These are phyloP conservation scores for Fusarium illudens DNA, from an alignment of 2,329 filamentous ascomycete species.

Conservation along the genomic window DNA sequence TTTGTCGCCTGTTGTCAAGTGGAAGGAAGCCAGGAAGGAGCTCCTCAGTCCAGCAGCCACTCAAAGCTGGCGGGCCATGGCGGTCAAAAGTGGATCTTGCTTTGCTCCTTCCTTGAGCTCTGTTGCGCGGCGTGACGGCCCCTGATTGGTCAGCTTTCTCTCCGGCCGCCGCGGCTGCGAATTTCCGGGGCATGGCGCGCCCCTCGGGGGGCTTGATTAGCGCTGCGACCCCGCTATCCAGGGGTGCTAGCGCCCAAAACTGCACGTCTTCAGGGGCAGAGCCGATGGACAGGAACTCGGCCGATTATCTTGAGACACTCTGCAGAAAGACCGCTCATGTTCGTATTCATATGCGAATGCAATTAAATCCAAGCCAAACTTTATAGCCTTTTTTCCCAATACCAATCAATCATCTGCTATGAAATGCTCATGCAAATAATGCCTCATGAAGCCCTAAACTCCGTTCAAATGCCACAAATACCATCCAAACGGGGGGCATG, in stretches of 20 bases:
- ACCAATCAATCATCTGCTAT: slow-evolving; percentile 9
- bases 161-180: slow-evolving; percentile 20
- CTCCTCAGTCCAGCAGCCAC: slow-evolving; percentile 11
- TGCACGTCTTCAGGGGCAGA: slow-evolving; percentile 22
- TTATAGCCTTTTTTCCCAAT: slow-evolving; percentile 12
- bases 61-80: slow-evolving; percentile 21
- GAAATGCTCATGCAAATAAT: neutral
- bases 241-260: slow-evolving; percentile 27
- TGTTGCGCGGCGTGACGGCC: slow-evolving; percentile 7
- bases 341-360: slow-evolving; percentile 2
- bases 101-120: slow-evolving; percentile 1
- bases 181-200: slow-evolving; percentile 22
- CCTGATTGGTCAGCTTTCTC: slow-evolving; percentile 23
- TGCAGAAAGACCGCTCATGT: slow-evolving; percentile 10
- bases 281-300: neutral
- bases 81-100: neutral
- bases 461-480: slow-evolving; percentile 15
- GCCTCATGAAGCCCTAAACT: slow-evolving; percentile 3
- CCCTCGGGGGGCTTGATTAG: slow-evolving; percentile 18
- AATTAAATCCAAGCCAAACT: slow-evolving; percentile 6
- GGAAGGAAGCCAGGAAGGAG: neutral
- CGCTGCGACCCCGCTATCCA: slow-evolving; percentile 29
- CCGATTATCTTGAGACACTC: neutral
- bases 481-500: slow-evolving; percentile 1
- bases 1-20: slow-evolving; percentile 15